Evolutionary conservation across 139 green algal species (phyloP).

Genomic region (Closterium sp.): DNA sequence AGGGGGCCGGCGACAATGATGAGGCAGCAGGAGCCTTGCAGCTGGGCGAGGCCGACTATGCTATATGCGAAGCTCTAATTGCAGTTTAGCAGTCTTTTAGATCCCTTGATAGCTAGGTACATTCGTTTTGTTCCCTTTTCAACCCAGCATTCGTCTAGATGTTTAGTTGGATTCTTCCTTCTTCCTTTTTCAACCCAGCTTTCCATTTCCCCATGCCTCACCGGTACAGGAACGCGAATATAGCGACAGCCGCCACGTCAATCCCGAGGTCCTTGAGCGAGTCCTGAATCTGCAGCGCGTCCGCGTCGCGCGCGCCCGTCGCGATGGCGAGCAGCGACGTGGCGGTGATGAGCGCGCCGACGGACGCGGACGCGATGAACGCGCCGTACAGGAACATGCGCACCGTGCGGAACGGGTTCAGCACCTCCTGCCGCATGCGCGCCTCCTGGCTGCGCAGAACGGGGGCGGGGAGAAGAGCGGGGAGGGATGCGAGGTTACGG

Average conservation of each 20-base stretch:
- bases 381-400: slow-evolving; percentile 48
- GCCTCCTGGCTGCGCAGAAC: slow-evolving; percentile 30
- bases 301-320: slow-evolving; percentile 24
- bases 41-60: neutral
- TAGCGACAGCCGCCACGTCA: slow-evolving; percentile 28
- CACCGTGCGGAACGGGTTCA: slow-evolving; percentile 41
- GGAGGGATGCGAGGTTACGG: neutral
- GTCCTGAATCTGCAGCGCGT: slow-evolving; percentile 9
- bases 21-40: slow-evolving; percentile 25
- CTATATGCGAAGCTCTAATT: no score
- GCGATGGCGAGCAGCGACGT: slow-evolving; percentile 19
- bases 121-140: no score
- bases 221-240: slow-evolving; percentile 26
- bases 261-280: slow-evolving; percentile 37
- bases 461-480: neutral
- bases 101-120: no score
- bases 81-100: no score
- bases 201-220: neutral
- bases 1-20: slow-evolving; percentile 24
- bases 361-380: slow-evolving; percentile 19
- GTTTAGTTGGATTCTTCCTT: neutral
- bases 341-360: slow-evolving; percentile 32
- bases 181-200: neutral
- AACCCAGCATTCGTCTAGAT: no score
- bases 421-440: slow-evolving; percentile 31